Evolutionary conservation across 2,329 filamentous ascomycete genomes (phyloP), one percentile per base, ranked within the genome.

Genomic region (Sporothrix phasma): DNA sequence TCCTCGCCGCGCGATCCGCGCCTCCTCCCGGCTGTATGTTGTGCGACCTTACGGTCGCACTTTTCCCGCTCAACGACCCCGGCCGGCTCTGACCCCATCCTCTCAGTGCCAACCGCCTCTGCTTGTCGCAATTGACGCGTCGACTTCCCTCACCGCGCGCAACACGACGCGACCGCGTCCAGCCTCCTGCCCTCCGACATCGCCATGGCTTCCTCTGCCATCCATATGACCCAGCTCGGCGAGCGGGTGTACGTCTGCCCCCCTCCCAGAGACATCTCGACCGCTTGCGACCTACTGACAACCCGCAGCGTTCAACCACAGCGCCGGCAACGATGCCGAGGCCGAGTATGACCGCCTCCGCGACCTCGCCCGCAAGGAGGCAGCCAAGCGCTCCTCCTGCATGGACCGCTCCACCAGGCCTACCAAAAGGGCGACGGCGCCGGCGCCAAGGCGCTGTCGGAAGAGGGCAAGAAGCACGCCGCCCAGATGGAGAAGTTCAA

Each of bases 341-440:
- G 85, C 82, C 69, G 92, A 97, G 78, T 97, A 97, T 76, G 92
- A 97, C 74, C 89, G 90, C 62, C 83, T 97, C 51, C 90, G 94
- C 71, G 87, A 88, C 69, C 82, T 92, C 19, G 94, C 93, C 19
- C 86, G 90, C 68, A 81, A 86, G 71, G 92, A 96, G 80, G 90
- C 88, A 65, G 79, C 81, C 61, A 90, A 94, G 78, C 88, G 90
- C 69, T 84, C 84, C 68, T 81, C 83, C 61, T 96, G 89, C 78
- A 92, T 92, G 72, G 84, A 90, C 68, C 80, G 81, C 72, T 82
- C 88, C 87, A 89, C 71, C 80, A 91, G 73, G 93, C 93, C 26
- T 97, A 97, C 79, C 78, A 87, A 67, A 81, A 80, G 64, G 92
- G 93, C 73, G 91, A 97, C 74, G 90, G 92, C 69, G 90, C 84